Percentiles rank a stretch among this genome's conserved stretches.
phyloP scores from a whole-genome alignment of 2,329 filamentous ascomycete genomes.

The Fusarium staphyleae region DNA sequence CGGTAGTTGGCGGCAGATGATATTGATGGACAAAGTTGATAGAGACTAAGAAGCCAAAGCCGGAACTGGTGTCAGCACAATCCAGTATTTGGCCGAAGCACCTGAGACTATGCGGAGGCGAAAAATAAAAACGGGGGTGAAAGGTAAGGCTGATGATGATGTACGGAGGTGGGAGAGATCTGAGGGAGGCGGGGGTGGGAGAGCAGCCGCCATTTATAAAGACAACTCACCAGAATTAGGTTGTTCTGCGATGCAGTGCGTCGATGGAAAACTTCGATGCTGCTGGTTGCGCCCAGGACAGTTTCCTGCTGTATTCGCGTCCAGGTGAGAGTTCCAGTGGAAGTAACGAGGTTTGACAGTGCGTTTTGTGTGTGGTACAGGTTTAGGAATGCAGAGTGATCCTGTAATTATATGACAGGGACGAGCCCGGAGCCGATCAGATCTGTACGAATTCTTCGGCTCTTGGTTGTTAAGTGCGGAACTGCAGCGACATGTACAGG shows the following conservation, averaged over 20 bases:
- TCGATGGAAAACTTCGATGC: not conserved
- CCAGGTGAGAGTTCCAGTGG: too few relatives aligned
- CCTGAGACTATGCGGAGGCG: slow-evolving; percentile 22
- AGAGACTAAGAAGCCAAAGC: not conserved
- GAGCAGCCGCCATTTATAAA: too few relatives aligned
- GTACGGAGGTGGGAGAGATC: not conserved
- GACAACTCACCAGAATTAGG: too few relatives aligned
- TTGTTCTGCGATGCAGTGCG: not conserved
- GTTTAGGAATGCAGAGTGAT: slow-evolving; percentile 40
- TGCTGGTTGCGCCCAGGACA: not conserved
- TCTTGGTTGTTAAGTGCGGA: slow-evolving; percentile 15
- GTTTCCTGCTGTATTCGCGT: too few relatives aligned
- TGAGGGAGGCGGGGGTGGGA: slow-evolving; percentile 1
- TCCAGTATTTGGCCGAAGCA: slow-evolving; percentile 20
- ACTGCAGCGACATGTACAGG: slow-evolving; percentile 25
- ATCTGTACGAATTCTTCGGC: slow-evolving; percentile 30
- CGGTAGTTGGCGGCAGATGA: slow-evolving; percentile 2
- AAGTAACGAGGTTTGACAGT: not conserved
- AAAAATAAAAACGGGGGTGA: slow-evolving; percentile 24
- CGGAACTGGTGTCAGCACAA: slow-evolving; percentile 12
- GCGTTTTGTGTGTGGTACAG: slow-evolving; percentile 34
- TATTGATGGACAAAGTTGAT: not conserved
- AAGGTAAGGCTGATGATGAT: slow-evolving; percentile 31
- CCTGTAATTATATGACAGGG: slow-evolving; percentile 32
- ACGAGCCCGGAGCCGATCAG: slow-evolving; percentile 24